Percentiles rank a stretch among this genome's conserved stretches.
phyloP scores from a whole-genome alignment of 1,284 basidiomycete species.

The Taiwanofungus camphoratus region DNA sequence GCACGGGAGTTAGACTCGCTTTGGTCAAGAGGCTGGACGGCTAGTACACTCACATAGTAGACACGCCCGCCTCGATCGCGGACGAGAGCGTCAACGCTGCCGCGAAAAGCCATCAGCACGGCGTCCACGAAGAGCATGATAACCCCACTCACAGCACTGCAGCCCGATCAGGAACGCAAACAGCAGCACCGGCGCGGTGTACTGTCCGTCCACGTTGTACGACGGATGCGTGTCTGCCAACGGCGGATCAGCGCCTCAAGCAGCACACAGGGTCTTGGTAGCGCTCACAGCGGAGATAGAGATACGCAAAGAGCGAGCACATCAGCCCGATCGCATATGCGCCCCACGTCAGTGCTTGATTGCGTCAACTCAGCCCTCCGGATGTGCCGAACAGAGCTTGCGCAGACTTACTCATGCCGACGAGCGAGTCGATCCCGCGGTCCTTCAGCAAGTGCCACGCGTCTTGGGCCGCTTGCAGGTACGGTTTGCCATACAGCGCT shows the following conservation, averaged over 20 bases:
- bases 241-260: conserved; percentile 5
- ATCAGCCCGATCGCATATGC: conserved; percentile 75
- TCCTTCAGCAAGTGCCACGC: conserved; percentile 86
- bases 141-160: conserved; percentile 51
- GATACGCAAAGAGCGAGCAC: conserved; percentile 74
- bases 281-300: conserved; percentile 70
- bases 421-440: conserved; percentile 79
- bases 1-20: not conserved
- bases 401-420: conserved; percentile 62
- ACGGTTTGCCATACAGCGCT: conserved; percentile 86
- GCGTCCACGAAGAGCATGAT: not conserved
- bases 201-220: conserved; percentile 70
- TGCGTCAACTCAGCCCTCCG: conserved; percentile 5
- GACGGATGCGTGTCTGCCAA: conserved; percentile 58
- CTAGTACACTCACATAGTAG: conserved; percentile 69
- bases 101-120: conserved; percentile 7
- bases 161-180: conserved; percentile 79
- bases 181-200: conserved; percentile 72
- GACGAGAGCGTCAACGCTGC: conserved; percentile 62
- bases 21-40: not conserved
- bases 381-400: conserved; percentile 1
- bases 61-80: conserved; percentile 76
- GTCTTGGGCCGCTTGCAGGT: conserved; percentile 83
- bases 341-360: conserved; percentile 62
- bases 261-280: not conserved